Conservation (phyloP, 805 yeast genomes). For the Saccharomycopsis guyanensis region DNA sequence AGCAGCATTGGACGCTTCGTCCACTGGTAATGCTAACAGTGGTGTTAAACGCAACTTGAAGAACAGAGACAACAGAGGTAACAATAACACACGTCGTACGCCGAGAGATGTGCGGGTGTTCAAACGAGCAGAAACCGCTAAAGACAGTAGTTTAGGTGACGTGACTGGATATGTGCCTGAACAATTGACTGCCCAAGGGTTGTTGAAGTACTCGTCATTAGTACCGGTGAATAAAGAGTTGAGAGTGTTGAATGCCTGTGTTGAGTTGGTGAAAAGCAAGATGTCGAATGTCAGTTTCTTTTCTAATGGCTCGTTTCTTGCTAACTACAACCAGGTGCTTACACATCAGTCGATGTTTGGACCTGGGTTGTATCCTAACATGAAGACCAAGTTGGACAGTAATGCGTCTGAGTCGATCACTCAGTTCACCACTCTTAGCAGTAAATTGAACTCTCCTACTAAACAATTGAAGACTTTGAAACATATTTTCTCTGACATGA, state of each 20-base stretch:
- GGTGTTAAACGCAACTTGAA: neutral
- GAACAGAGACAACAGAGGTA: neutral
- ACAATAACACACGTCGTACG: neutral
- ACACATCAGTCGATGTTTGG: neutral
- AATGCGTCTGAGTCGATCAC: conserved; percentile 3
- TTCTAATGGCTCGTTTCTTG: conserved; percentile 5
- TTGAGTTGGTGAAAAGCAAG: neutral
- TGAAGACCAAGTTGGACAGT: conserved; percentile 8
- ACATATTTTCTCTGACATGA: conserved; percentile 2
- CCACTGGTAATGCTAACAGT: neutral
- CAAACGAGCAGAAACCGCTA: no score
- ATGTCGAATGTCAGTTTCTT: conserved; percentile 6
- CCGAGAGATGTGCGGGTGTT: neutral
- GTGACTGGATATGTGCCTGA: conserved; percentile 11
- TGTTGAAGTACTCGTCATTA: conserved; percentile 12
- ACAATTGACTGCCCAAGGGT: conserved; percentile 1
- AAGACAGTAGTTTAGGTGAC: neutral
- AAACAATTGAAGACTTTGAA: conserved; percentile 12
- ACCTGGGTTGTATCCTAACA: neutral
- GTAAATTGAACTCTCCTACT: neutral
- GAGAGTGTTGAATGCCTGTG: conserved; percentile 13
- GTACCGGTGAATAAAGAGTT: conserved; percentile 15
- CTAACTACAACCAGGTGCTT: conserved; percentile 7
- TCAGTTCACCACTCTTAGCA: conserved; percentile 1
- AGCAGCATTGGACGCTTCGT: neutral